Evolutionary conservation across 148 eudicot species (phyloP).

Genomic region (Camellia sinensis): DNA sequence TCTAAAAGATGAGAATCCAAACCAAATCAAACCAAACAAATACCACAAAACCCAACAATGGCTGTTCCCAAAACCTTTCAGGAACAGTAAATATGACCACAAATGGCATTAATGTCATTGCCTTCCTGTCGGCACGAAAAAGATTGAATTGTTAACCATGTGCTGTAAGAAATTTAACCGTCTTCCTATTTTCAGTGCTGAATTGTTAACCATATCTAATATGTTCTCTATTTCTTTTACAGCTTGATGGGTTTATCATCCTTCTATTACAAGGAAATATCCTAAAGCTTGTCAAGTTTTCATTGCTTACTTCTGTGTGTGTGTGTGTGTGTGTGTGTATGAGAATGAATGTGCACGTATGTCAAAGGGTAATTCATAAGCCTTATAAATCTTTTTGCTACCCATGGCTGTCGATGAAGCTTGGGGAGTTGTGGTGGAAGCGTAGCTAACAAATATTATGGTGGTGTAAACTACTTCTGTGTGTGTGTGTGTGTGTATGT

Average conservation of each 20-base stretch:
- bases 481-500: no score
- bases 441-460: no score
- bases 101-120: background rate
- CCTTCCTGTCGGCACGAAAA: no score
- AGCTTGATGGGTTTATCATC: constrained; percentile 85
- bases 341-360: background rate
- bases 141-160: no score
- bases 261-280: constrained; percentile 94
- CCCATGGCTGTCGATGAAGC: no score
- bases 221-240: constrained; percentile 23
- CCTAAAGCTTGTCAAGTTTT: constrained; percentile 32
- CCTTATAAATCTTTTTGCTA: no score
- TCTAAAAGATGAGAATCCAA: background rate
- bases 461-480: no score
- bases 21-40: background rate
- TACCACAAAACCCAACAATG: background rate
- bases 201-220: constrained; percentile 11
- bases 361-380: background rate
- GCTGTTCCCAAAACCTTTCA: background rate
- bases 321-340: background rate
- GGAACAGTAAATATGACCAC: background rate
- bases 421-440: no score
- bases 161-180: background rate
- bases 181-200: background rate
- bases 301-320: background rate